Evolutionary conservation across 2,329 filamentous ascomycete species (phyloP).

Genomic region (Arthrobotrys pseudoclavata): DNA sequence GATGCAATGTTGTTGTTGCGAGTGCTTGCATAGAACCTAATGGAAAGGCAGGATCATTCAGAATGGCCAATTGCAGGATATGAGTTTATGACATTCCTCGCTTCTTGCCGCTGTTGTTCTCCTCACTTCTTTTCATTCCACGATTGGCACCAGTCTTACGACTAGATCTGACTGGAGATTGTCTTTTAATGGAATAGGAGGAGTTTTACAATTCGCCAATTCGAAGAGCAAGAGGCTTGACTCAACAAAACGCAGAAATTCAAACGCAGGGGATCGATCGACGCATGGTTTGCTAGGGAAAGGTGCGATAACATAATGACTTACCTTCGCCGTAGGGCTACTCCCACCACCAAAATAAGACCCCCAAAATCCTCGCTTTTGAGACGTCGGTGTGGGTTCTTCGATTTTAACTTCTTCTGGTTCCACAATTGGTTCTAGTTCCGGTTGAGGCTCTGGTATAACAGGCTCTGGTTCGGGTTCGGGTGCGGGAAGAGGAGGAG

Average conservation of each 20-base stretch:
- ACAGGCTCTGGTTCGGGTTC: constrained; percentile 19
- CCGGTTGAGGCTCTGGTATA: constrained; percentile 21
- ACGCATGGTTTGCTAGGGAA: constrained; percentile 7
- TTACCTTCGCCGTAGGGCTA: constrained; percentile 34
- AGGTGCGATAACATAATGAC: constrained; percentile 2
- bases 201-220: background rate
- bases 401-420: constrained; percentile 37
- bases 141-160: background rate
- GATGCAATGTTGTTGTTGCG: background rate
- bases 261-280: constrained; percentile 1
- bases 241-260: constrained; percentile 8
- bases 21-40: constrained; percentile 39
- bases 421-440: constrained; percentile 17
- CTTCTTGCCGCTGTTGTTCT: constrained; percentile 6
- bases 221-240: background rate
- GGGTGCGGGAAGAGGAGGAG: constrained; percentile 1
- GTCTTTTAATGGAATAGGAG: background rate
- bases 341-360: constrained; percentile 55
- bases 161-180: background rate
- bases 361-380: constrained; percentile 53
- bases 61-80: constrained; percentile 9
- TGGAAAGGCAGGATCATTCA: constrained; percentile 20
- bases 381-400: constrained; percentile 31
- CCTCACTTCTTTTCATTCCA: constrained; percentile 17
- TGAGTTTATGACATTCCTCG: constrained; percentile 39